Evolutionary conservation across 1,284 basidiomycete species (phyloP), one percentile per base, ranked within the genome.

Genomic region (Boletus chippewaensis): DNA sequence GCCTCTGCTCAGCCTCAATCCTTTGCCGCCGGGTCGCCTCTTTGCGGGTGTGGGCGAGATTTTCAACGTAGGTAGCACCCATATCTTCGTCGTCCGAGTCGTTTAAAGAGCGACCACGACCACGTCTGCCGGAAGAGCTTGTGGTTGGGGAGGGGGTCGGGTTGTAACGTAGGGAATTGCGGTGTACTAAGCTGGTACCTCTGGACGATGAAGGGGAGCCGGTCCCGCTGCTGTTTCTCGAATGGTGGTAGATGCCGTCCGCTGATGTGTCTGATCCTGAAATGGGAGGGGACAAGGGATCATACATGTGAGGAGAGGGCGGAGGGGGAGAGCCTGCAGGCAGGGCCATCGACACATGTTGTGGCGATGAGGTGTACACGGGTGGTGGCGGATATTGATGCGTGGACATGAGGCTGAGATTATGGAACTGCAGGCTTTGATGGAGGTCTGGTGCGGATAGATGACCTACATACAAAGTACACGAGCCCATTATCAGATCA

Each of bases 211-310:
- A 79, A 46, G 85, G 83, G 53, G 84, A 87, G 60, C 83, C 83
- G 51, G 82, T 79, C 63, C 81, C 80, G 66, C 82, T 85, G 67
- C 81, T 84, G 73, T 86, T 86, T 65, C 77, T 70, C 55, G 84
- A 86, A 66, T 83, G 79, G 76, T 66, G 67, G 63, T 88, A 87
- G 58, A 83, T 70, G 61, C 83, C 83, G 77, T 87, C 84, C 61
- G 75, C 83, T 63, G 85, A 87, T 63, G 84, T 85, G 71, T 89
- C 87, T 72, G 87, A 88, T 72, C 86, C 86, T 71, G 85, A 88
- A 65, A 87, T 75, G 70, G 83, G 84, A 68, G 87, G 86, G 50
- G 85, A 87, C 62, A 87, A 73, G 66, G 86, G 81, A 71, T 85
- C 84, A 70, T 87, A 87, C 71, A 84, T 78, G 72, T 82, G 78